Conservation (phyloP, 345 rosid species). For the Hypericum androsaemum region DNA sequence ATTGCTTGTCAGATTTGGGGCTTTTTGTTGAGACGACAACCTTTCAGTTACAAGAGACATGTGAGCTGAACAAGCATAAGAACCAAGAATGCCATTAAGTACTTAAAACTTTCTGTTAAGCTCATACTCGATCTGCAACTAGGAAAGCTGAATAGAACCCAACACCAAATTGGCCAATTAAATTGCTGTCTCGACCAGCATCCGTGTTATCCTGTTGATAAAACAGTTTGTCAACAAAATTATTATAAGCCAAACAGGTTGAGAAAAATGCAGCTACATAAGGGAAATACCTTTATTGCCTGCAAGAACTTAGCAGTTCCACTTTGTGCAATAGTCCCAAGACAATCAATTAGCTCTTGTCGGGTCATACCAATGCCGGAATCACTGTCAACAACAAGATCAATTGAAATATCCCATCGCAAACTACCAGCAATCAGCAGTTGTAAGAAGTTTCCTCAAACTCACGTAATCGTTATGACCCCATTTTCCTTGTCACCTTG, state of each 20-base stretch:
- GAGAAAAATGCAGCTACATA: background rate
- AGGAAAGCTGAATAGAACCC: slow-evolving; percentile 94
- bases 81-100: no score
- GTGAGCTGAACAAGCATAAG: background rate
- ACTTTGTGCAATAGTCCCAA: slow-evolving; percentile 96
- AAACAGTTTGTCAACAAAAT: slow-evolving; percentile 5
- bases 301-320: slow-evolving; percentile 94
- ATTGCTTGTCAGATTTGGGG: slow-evolving; percentile 87
- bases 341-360: slow-evolving; percentile 87
- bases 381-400: slow-evolving; percentile 45
- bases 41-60: slow-evolving; percentile 21
- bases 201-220: slow-evolving; percentile 75
- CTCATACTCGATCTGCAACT: slow-evolving; percentile 69
- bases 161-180: slow-evolving; percentile 98
- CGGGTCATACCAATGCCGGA: slow-evolving; percentile 94
- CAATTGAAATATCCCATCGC: background rate
- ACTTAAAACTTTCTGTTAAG: background rate
- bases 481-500: slow-evolving; percentile 84
- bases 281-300: slow-evolving; percentile 62
- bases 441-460: slow-evolving; percentile 1
- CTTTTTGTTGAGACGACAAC: slow-evolving; percentile 83
- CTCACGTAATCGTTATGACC: slow-evolving; percentile 61
- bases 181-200: slow-evolving; percentile 65
- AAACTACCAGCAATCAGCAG: slow-evolving; percentile 1
- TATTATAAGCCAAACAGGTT: background rate